Conservation (phyloP, 2,329 filamentous ascomycete genomes). For the Aureobasidium lini region DNA sequence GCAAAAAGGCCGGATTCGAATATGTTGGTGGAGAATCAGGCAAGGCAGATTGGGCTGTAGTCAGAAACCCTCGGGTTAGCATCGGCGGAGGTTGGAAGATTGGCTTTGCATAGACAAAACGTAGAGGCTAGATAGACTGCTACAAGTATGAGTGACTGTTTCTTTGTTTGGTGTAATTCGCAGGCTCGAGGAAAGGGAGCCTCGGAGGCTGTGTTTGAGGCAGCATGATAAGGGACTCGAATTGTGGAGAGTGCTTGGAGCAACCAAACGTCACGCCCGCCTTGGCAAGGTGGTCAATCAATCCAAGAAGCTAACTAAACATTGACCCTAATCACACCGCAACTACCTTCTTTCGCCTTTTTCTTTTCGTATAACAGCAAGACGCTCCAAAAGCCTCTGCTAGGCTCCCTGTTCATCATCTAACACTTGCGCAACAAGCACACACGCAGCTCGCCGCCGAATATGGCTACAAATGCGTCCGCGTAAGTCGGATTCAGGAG, state of each 20-base stretch:
- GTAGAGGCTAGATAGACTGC: background rate
- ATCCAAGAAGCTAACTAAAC: background rate
- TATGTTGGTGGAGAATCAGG: conserved; percentile 47
- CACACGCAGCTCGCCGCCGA: conserved; percentile 1
- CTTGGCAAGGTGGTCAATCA: background rate
- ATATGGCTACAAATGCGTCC: conserved; percentile 17
- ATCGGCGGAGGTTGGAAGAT: conserved; percentile 60
- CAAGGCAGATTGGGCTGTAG: conserved; percentile 55
- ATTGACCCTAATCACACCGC: background rate
- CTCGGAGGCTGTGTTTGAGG: background rate
- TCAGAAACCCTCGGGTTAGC: conserved; percentile 55
- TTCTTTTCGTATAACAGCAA: background rate
- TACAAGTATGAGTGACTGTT: background rate
- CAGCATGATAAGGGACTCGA: conserved; percentile 1
- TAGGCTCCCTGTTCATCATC: background rate
- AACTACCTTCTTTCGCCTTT: background rate
- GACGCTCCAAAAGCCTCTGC: background rate
- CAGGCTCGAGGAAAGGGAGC: background rate
- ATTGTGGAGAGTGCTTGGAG: background rate
- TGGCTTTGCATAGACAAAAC: conserved; percentile 35
- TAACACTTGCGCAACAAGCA: background rate
- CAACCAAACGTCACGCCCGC: background rate
- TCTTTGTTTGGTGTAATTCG: background rate
- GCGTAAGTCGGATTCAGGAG: conserved; percentile 13
- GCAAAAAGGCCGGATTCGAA: conserved; percentile 49